These are phyloP conservation scores for Herpetomonas samuelpessoai DNA, from an alignment of 208 protist species.

Conservation along the genomic window DNA sequence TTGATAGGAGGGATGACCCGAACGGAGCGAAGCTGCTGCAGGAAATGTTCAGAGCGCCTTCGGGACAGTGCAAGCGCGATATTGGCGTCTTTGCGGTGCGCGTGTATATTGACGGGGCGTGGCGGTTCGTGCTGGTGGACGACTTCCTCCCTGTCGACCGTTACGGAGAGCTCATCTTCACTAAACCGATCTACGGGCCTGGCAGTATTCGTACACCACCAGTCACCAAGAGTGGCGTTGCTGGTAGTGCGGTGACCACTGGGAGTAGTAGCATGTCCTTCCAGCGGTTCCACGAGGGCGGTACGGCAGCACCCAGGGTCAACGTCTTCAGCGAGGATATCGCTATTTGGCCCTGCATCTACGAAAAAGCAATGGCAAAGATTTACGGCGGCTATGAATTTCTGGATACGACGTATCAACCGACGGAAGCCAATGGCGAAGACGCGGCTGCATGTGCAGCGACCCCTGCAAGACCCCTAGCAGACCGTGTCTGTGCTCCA, in stretches of 20 bases:
- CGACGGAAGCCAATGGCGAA: conserved; percentile 3
- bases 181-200: conserved; percentile 25
- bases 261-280: no score
- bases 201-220: not conserved
- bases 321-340: conserved; percentile 9
- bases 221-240: not conserved
- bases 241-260: conserved; percentile 1
- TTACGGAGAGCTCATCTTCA: conserved; percentile 65
- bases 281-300: no score
- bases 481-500: not conserved
- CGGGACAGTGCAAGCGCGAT: conserved; percentile 6
- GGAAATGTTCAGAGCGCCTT: conserved; percentile 2
- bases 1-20: conserved; percentile 15
- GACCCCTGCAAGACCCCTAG: no score
- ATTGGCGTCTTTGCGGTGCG: conserved; percentile 43
- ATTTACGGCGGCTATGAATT: conserved; percentile 75
- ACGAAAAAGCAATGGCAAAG: conserved; percentile 89
- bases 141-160: conserved; percentile 81
- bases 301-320: no score
- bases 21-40: conserved; percentile 14
- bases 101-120: conserved; percentile 75
- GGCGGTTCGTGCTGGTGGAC: conserved; percentile 85
- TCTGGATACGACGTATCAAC: conserved; percentile 28
- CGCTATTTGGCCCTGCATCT: conserved; percentile 76
- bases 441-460: no score